phyloP scores from a whole-genome alignment of 768 basidiomycete genomes.

The Fomitopsis serialis region DNA sequence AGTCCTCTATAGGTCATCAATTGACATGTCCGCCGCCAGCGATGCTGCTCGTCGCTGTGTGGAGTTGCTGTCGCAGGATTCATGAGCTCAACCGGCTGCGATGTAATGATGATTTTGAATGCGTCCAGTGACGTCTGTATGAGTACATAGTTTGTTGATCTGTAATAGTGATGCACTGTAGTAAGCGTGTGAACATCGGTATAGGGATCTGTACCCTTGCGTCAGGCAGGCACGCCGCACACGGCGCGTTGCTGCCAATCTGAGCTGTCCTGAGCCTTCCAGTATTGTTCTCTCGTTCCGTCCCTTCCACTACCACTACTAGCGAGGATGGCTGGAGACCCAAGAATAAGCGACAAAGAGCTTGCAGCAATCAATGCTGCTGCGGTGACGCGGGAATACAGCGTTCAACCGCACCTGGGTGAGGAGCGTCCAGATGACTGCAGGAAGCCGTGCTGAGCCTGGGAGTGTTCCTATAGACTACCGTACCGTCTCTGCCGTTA shows the following conservation, averaged over 20 bases:
- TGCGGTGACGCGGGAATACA: constrained; percentile 84
- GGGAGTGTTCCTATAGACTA: constrained; percentile 56
- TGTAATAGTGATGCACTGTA: background rate
- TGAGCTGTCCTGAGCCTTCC: background rate
- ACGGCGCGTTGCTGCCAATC: background rate
- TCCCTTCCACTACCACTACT: background rate
- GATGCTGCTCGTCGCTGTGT: constrained; percentile 38
- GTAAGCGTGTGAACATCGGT: constrained; percentile 13
- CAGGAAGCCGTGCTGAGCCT: constrained; percentile 5
- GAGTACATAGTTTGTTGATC: background rate
- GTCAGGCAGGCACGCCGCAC: background rate
- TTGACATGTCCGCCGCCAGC: constrained; percentile 31
- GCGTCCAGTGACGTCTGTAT: too few relatives aligned
- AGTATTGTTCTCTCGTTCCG: constrained; percentile 6
- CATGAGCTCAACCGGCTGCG: too few relatives aligned
- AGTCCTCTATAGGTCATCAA: constrained; percentile 40
- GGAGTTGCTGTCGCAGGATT: constrained; percentile 24
- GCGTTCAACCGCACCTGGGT: constrained; percentile 88
- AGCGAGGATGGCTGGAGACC: constrained; percentile 35
- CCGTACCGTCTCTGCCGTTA: constrained; percentile 97
- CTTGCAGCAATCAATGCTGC: constrained; percentile 80
- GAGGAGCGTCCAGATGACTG: constrained; percentile 10
- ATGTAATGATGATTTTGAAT: too few relatives aligned
- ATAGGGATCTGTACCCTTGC: background rate
- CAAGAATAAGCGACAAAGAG: constrained; percentile 67